Evolutionary conservation across 352 stramenopile species (phyloP), one percentile per base, ranked within the genome.

Genomic region (Saprolegnia diclina): DNA sequence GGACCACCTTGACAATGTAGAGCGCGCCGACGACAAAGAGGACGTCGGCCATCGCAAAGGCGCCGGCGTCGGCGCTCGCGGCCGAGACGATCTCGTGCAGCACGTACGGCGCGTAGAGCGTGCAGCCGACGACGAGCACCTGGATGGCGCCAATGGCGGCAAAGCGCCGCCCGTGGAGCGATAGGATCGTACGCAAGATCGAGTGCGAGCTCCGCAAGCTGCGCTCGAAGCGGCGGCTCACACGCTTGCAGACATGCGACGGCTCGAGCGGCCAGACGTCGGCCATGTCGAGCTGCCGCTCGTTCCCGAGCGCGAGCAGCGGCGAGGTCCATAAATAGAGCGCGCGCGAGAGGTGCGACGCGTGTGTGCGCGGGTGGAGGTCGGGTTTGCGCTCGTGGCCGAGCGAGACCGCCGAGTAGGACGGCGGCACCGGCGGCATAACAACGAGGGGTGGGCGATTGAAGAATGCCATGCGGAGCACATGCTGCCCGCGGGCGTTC

Each of bases 11-110:
- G 32, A 46, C 62, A 1, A 35, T 18, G 35, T 56, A 68, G 16
- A 68, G 76, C 56, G 85, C 82, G 55, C 76, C 57, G 19, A 93
- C 69, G 24, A 93, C 74, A 63, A 74, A 24, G 1, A 67, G 76
- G 29, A 94, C 45, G 6, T 45, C 16, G 2, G 29, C 35, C 7
- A 69, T 24, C 22, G 64, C 62, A 61, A 63, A 53, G 7, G 35
- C 26, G 18, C n/a, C 13, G 19, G 59, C 32, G 13, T 55, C 59
- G 2, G 29, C 29, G 5, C 29, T 35, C 29, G 40, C 40, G 4
- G 59, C 32, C 13, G 59, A 55, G 10, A 66, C 59, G 21, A 66
- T 66, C 21, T 32, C 19, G 32, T 66, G 32, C 11, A 66, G 32
- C 40, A 54, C 59, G 21, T 56, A 53, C 10, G 59, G 59, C n/a